Percentiles rank a stretch among this genome's conserved stretches.
phyloP scores from a whole-genome alignment of 2,329 filamentous ascomycete species.

The Calonectria pseudoreteaudii region DNA sequence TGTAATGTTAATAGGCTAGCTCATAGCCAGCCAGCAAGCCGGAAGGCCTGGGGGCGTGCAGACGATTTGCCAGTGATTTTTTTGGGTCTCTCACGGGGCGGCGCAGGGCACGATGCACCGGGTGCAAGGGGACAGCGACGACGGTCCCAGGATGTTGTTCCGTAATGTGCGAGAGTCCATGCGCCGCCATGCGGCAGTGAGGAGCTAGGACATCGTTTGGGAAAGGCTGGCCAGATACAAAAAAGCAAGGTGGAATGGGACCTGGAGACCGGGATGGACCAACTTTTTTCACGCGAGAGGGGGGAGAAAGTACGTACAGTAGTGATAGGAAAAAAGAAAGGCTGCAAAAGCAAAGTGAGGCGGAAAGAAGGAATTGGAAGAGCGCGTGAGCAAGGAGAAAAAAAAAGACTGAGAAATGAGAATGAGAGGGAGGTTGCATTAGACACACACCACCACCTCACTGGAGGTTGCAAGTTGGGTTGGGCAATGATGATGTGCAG shows the following conservation, averaged over 20 bases:
- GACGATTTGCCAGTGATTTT: constrained; percentile 1
- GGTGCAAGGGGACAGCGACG: constrained; percentile 37
- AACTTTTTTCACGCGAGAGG: constrained; percentile 7
- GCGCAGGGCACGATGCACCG: constrained; percentile 18
- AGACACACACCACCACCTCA: constrained; percentile 1
- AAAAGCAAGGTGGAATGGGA: constrained; percentile 30
- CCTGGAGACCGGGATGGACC: constrained; percentile 11
- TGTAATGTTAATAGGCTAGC: constrained; percentile 8
- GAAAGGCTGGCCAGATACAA: constrained; percentile 39
- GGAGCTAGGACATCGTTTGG: constrained; percentile 35
- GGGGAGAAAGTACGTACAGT: background rate
- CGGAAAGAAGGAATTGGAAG: constrained; percentile 16
- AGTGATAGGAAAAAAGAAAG: constrained; percentile 26
- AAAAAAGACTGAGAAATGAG: background rate
- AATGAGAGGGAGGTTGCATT: constrained; percentile 9
- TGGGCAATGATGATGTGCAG: constrained; percentile 29
- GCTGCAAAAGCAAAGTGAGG: constrained; percentile 40
- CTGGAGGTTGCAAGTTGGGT: constrained; percentile 3
- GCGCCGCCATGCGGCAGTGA: constrained; percentile 29
- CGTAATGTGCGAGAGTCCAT: constrained; percentile 34
- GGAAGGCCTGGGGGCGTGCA: constrained; percentile 17
- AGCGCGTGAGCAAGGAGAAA: constrained; percentile 15
- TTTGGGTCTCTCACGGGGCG: constrained; percentile 1
- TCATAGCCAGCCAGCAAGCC: constrained; percentile 7
- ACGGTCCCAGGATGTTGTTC: constrained; percentile 28